Base-by-base conservation (phyloP, 768 basidiomycete genomes). In the Podaxis sp. region DNA sequence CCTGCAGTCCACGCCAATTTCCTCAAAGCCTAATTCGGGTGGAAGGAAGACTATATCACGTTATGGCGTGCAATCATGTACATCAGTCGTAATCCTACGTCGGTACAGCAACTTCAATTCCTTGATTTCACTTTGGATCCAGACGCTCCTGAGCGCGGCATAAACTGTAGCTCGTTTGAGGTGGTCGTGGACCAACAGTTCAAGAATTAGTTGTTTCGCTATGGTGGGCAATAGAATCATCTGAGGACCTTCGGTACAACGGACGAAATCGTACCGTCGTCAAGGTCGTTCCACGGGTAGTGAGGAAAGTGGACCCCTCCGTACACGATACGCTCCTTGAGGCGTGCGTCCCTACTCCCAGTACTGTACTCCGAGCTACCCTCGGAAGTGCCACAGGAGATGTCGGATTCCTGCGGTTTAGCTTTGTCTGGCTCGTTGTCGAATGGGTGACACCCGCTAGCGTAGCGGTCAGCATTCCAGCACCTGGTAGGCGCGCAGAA, bases 1-100 rank as follows among this genome's bases (percentile, higher is more conserved):
- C 53, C 63, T 70, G 56, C 63, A 88, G 96, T 89, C 80, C 96
- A 98, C 66, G 93, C 94, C 25, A 89, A 91, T 70, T 90, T 90
- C 75, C 79, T 98, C 66, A 93, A 93, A 70, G 88, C 88, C 19
- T 91, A 67, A 75, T 52, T 22, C 38, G 19, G 7, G 17, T 19
- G 9, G 29, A 12, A 15, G 15, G 52, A 36, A 24, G 27, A 25
- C 41, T 12, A n/a, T 17, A 47, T 19, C 40, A 43, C 37, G 50
- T 27, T 9, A 47, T 57, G 41, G 50, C 40, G 22, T 52, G 19
- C 33, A 37, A 52, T 38, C 43, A 22, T 53, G 54, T 58, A 59
- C 56, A 61, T 60, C 58, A 59, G 66, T 61, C 49, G 57, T 66
- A 64, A 90, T 79, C 56, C 88, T 82, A 55, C 80, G 79, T 61